Conservation (phyloP, 495 filamentous ascomycete genomes). For the Hypoxylon crocopeplum region DNA sequence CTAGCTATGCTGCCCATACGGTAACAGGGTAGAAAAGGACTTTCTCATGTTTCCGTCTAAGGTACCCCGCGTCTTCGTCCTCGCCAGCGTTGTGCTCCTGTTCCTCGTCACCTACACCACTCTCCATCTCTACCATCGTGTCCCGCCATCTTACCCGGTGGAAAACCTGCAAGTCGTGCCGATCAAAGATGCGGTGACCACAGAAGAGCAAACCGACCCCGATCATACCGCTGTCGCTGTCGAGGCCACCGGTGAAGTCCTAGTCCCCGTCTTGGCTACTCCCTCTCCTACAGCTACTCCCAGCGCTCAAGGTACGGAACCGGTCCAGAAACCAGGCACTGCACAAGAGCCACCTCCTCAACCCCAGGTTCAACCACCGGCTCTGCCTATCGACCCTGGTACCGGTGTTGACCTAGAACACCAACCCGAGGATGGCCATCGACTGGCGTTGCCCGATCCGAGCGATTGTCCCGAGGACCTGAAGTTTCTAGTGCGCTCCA, state of each 20-base stretch:
- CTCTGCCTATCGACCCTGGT: neutral
- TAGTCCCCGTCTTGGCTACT: neutral
- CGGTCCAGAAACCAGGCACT: neutral
- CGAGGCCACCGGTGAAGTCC: neutral
- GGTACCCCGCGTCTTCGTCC: conserved; percentile 30
- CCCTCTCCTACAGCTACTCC: neutral
- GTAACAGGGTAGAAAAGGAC: conserved; percentile 20
- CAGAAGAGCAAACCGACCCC: neutral
- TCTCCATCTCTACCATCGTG: conserved; percentile 25
- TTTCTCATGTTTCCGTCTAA: conserved; percentile 34
- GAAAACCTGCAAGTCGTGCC: conserved; percentile 17
- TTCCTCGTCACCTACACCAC: conserved; percentile 36
- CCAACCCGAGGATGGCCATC: neutral
- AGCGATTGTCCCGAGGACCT: conserved; percentile 22
- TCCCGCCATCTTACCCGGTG: conserved; percentile 23
- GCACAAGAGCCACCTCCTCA: neutral
- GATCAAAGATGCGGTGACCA: conserved; percentile 9
- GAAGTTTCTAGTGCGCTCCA: conserved; percentile 25
- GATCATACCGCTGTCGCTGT: neutral
- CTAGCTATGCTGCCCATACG: conserved; percentile 24
- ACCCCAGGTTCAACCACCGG: neutral
- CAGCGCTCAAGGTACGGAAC: conserved; percentile 1
- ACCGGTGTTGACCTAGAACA: neutral
- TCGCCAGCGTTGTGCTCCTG: conserved; percentile 26
- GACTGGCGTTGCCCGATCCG: conserved; percentile 13